phyloP scores from a whole-genome alignment of 169 alveolate genomes.

The Eimeria tenella region DNA sequence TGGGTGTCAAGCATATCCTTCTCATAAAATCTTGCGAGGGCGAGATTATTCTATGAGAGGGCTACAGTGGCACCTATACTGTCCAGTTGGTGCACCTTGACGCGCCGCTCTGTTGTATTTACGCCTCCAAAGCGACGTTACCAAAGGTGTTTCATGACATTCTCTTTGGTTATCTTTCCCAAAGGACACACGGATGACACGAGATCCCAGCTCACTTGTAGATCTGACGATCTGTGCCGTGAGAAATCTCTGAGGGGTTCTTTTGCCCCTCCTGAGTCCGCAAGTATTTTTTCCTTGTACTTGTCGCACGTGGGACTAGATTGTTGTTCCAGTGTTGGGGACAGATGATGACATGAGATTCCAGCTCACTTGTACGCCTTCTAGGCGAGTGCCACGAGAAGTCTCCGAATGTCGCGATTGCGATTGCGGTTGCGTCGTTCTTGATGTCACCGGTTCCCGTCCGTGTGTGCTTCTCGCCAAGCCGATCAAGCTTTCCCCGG shows the following conservation, averaged over 20 bases:
- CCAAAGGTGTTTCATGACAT: slow-evolving; percentile 24
- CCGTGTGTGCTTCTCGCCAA: too few species aligned
- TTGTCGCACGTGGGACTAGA: not conserved
- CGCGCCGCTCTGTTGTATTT: slow-evolving; percentile 39
- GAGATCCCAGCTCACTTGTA: slow-evolving; percentile 89
- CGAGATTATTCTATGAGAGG: not conserved
- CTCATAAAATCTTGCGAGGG: not conserved
- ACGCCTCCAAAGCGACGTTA: not conserved
- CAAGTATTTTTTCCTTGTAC: not conserved
- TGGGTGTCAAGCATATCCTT: slow-evolving; percentile 73
- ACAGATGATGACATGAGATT: slow-evolving; percentile 82
- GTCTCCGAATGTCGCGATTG: slow-evolving; percentile 49
- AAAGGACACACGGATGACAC: slow-evolving; percentile 79
- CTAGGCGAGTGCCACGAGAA: slow-evolving; percentile 82
- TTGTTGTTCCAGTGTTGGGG: not conserved
- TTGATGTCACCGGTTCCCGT: too few species aligned
- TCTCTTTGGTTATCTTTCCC: not conserved
- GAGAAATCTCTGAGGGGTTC: slow-evolving; percentile 76
- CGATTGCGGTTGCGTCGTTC: too few species aligned
- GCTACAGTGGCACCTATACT: slow-evolving; percentile 69
- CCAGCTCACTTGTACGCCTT: slow-evolving; percentile 88
- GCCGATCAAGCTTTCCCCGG: too few species aligned
- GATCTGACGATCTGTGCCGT: slow-evolving; percentile 81
- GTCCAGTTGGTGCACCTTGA: slow-evolving; percentile 35
- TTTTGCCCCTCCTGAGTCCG: slow-evolving; percentile 51